Base-by-base conservation (phyloP, 1,284 basidiomycete species). In the Melampsora americana region DNA sequence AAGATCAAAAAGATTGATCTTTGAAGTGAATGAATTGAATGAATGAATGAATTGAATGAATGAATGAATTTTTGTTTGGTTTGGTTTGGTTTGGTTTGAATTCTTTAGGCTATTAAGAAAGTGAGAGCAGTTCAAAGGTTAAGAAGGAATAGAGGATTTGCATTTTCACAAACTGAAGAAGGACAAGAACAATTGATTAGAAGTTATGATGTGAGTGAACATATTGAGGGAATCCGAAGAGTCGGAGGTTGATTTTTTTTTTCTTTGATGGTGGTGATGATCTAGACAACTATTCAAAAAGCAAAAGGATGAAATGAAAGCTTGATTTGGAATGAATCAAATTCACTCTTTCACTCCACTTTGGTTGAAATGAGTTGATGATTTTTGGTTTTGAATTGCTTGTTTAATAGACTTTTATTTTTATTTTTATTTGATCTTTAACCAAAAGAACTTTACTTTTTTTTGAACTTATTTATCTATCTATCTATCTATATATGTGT, bases 61-160 rank as follows among this genome's bases (percentile, higher is more conserved):
- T 5, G 53, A n/a, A 14, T 56, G 28, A 56, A 14, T 28, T 48
- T 26, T 16, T 48, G 14, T 42, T 44, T 2, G 28, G 44, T 66
- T 18, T 39, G 12, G 3, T 4, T 7, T 59, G 39, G 32, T 61
- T 39, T n/a, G 30, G n/a, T 66, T 66, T 48, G 7, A 2, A 26
- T 95, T 95, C 93, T 95, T 84, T 95, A 96, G 83, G 94, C 94
- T 7, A 97, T 97, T 86, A 96, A 96, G 84, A 97, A 97, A 83
- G 95, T 97, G 14, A 89, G 95, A 44, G 95, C 94, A 0, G 92
- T 93, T 0, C 95, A 97, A 82, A 89, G 94, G 59, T 92, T 97
- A 90, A 89, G 94, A 26, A 87, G 91, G 77, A 95, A 93, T 80
- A 88, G 95, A 77, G 94, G 94, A 0, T 97, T 97, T 82, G 94